These are phyloP conservation scores for Epichloe gansuensis DNA, from an alignment of 2,329 filamentous ascomycete genomes.

Conservation along the genomic window DNA sequence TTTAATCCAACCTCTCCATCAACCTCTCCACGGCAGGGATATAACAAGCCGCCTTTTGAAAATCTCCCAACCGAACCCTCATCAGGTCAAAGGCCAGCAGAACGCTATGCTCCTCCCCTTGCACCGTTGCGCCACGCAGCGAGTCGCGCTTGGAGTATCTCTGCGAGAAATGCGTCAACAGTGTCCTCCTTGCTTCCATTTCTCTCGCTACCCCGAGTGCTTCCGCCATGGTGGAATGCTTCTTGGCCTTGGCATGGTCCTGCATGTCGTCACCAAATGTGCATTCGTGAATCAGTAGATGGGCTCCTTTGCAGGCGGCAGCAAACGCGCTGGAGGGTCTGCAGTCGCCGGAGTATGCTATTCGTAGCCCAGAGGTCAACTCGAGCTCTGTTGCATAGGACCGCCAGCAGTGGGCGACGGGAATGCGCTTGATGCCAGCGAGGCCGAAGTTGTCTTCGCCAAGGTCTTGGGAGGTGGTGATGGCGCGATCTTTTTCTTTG, in stretches of 20 bases:
- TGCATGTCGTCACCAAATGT: slow-evolving; percentile 82
- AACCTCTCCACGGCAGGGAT: slow-evolving; percentile 41
- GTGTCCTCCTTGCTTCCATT: slow-evolving; percentile 68
- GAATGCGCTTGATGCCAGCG: slow-evolving; percentile 49
- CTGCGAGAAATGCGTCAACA: slow-evolving; percentile 93
- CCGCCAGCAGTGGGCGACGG: slow-evolving; percentile 66
- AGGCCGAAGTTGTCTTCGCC: slow-evolving; percentile 46
- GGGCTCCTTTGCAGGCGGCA: slow-evolving; percentile 57
- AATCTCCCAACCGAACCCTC: slow-evolving; percentile 57
- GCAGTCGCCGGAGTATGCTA: slow-evolving; percentile 92
- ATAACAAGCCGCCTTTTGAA: slow-evolving; percentile 51
- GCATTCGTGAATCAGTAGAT: slow-evolving; percentile 85
- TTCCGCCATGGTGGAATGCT: slow-evolving; percentile 79
- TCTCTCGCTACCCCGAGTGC: slow-evolving; percentile 61
- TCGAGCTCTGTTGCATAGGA: slow-evolving; percentile 67
- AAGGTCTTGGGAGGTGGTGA: slow-evolving; percentile 22
- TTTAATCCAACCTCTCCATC: slow-evolving; percentile 28
- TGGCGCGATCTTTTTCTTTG: slow-evolving; percentile 13
- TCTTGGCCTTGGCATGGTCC: slow-evolving; percentile 73
- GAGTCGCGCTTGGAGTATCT: slow-evolving; percentile 60
- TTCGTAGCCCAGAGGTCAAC: slow-evolving; percentile 67
- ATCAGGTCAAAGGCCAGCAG: slow-evolving; percentile 71
- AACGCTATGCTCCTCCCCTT: slow-evolving; percentile 28
- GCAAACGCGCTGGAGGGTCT: slow-evolving; percentile 62
- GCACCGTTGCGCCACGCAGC: slow-evolving; percentile 21